Conservation (phyloP, 257 asterid species). For the Solanum chilense region DNA sequence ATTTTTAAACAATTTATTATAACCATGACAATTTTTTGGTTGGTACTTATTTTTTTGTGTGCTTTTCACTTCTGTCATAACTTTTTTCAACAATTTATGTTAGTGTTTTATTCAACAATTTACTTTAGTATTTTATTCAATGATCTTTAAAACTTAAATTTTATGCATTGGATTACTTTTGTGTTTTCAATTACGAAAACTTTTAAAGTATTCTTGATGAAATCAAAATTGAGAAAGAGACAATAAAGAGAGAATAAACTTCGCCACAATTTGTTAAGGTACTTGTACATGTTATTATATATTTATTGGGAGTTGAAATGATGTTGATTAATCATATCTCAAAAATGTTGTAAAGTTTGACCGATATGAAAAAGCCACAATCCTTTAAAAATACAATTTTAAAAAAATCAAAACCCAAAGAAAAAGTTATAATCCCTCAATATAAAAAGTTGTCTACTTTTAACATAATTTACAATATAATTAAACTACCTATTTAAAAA, state of each 20-base stretch:
- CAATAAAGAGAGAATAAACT: background rate
- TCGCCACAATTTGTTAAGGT: background rate
- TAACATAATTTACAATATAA: too few relatives aligned
- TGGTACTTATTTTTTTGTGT: background rate
- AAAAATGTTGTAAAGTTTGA: background rate
- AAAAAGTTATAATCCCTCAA: background rate
- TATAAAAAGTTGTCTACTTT: too few relatives aligned
- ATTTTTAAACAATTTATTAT: too few relatives aligned
- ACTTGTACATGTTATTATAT: background rate
- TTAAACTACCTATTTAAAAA: background rate
- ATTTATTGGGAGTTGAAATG: background rate
- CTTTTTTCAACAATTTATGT: background rate
- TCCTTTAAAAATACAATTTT: background rate
- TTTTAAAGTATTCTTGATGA: background rate
- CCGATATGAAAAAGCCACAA: background rate
- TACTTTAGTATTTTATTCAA: background rate
- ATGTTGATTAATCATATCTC: background rate
- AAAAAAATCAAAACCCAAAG: background rate
- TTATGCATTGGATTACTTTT: background rate
- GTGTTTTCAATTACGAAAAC: background rate
- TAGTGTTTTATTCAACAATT: background rate
- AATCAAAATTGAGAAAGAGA: background rate
- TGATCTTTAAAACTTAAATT: background rate
- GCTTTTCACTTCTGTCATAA: background rate
- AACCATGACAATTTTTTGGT: background rate